Base-by-base conservation (phyloP, 768 basidiomycete species). In the Lactarius evosmus region DNA sequence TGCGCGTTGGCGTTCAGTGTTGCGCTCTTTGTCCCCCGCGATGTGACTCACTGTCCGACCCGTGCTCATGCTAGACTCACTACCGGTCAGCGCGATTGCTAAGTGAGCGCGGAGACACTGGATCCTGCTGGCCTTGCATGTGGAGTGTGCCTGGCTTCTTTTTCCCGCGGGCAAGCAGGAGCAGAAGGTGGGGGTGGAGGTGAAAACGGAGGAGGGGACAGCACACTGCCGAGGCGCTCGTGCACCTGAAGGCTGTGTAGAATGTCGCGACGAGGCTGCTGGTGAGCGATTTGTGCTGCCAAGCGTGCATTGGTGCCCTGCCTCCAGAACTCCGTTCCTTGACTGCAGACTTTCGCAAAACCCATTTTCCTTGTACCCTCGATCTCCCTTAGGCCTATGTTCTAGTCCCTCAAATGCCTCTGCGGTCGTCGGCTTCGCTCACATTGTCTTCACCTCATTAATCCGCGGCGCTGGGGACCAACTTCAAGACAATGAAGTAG, bases 71-170 rank as follows among this genome's bases (percentile, higher is more conserved):
- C 46, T 7, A 5, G 1, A 14, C 36, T 38, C 4, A 19, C 40
- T 8, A 17, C 27, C 49, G 8, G 61, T 56, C 62, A 57, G 19
- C 52, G 61, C 46, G 63, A 66, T 58, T 64, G 67, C 58, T 70
- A 75, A 60, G 75, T 81, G 59, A 6, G 71, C 69, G 60, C 70
- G 75, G 65, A 72, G 83, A 65, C 77, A 76, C 59, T 85, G 87
- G 79, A 76, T 93, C 69, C 84, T 91, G 78, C 78, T 83, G 60
- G 93, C 94, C 69, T 92, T 91, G 12, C 82, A 83, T 72, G 88
- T 85, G 54, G 86, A 91, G 71, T 94, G 85, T 74, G 71, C n/a
- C n/a, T 14, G 14, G 16, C 36, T 2, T 19, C 38, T 40, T 19
- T 17, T 40, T 5, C 17, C 16, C 17, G 17, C 11, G 38, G 6